These are phyloP conservation scores for Rhodotorula sp. DNA, from an alignment of 1,284 basidiomycete genomes.

Conservation along the genomic window DNA sequence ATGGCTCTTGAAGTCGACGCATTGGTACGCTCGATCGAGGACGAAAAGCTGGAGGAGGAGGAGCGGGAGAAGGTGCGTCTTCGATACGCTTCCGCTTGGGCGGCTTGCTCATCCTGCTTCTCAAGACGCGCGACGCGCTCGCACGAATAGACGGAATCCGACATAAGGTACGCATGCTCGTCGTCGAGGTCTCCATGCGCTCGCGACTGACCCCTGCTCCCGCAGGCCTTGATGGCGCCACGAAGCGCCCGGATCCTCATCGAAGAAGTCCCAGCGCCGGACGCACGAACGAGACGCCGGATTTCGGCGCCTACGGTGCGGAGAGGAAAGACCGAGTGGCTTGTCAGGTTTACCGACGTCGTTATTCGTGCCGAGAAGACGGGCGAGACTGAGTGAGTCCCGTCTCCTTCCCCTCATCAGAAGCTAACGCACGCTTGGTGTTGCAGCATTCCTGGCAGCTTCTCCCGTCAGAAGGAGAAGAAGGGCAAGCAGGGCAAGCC, in stretches of 20 bases:
- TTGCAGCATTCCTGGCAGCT: slow-evolving; percentile 23
- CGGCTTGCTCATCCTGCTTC: neutral
- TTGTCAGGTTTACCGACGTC: slow-evolving; percentile 93
- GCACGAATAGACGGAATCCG: slow-evolving; percentile 93
- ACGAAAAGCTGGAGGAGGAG: slow-evolving; percentile 94
- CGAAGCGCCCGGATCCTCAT: slow-evolving; percentile 83
- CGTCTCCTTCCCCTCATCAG: neutral
- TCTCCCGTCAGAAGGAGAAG: slow-evolving; percentile 36
- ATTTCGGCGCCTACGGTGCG: neutral
- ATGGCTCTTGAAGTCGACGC: slow-evolving; percentile 97
- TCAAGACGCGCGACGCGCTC: slow-evolving; percentile 69
- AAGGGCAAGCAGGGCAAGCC: slow-evolving; percentile 34
- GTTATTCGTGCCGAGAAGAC: slow-evolving; percentile 85
- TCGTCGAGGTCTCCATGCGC: slow-evolving; percentile 2
- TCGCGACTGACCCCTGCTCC: neutral
- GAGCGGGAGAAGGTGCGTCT: slow-evolving; percentile 77
- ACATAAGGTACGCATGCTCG: slow-evolving; percentile 59
- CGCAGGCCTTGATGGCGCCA: slow-evolving; percentile 68
- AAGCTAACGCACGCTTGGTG: slow-evolving; percentile 59
- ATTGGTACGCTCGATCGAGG: slow-evolving; percentile 93
- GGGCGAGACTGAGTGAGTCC: slow-evolving; percentile 68
- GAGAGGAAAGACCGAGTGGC: slow-evolving; percentile 66
- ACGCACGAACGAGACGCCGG: neutral
- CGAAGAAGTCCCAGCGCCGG: slow-evolving; percentile 63
- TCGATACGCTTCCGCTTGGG: no score